Evolutionary conservation across 2,329 filamentous ascomycete genomes (phyloP), one percentile per base, ranked within the genome.

Genomic region (Nemania sp.): DNA sequence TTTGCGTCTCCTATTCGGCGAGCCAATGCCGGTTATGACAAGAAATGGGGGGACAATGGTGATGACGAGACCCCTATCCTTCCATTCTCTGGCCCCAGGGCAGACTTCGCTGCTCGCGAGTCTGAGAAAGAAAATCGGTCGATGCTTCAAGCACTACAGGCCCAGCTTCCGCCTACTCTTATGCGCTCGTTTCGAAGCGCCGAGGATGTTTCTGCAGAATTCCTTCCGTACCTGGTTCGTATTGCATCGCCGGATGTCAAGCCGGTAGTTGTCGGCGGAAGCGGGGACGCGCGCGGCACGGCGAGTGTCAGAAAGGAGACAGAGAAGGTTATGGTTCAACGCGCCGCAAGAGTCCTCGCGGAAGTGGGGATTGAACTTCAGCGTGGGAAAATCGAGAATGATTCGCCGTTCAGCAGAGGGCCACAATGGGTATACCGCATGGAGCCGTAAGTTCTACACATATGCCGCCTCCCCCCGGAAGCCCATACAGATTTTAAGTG

Each of bases 241-340:
- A 88, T 99, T 70, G 78, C 99, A 17, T 88, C 90, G 0, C 94
- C 94, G 0, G 89, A 93, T 54, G 86, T 99, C 39, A 96, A 94
- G 68, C 94, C 94, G 0, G 90, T 97, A 3, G 81, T 97, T 7
- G 84, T 97, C 1, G 82, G 80, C n/a, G 85, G 86, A 26, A 83
- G 84, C 49, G 84, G 84, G 24, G 81, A 82, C 15, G 78, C 82
- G 61, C 79, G 78, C 23, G 81, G 84, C 7, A 86, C 86, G 6
- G 93, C 93, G 0, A 95, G 90, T 62, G 93, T 99, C 1, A 84
- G 94, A 33, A 93, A 90, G 68, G 91, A 96, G 31, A 82, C 80
- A 1, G 94, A 99, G 68, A 91, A 91, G 64, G 77, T 74, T 11
- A 90, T 97, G 72, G 88, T 99, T 12, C 81, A 80, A 63, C 81